Evolutionary conservation across 2,329 filamentous ascomycete species (phyloP), one percentile per base, ranked within the genome.

Genomic region (Geosmithia morbida): DNA sequence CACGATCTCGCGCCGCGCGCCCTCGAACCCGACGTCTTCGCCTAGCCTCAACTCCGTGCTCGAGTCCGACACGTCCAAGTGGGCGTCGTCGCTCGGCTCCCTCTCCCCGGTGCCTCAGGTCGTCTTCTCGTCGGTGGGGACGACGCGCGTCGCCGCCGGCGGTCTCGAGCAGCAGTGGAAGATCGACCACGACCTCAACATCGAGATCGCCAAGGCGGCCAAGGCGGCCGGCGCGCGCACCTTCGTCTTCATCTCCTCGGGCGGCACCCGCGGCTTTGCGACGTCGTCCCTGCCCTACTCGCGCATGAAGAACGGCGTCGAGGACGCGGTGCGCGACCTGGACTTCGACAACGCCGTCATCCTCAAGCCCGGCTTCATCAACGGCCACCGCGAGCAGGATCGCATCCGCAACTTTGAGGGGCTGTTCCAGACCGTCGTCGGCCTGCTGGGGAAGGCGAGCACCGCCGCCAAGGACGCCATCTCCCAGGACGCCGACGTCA

Each of bases 171-270:
- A 81, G 51, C 90, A 96, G 66, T 84, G 87, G 67, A 85, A 85
- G 59, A 85, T 96, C 53, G 90, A 96, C 66, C 78, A 88, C 59
- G 87, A 92, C 58, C 71, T 95, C 43, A 94, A 94, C 64, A 63
- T 94, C 45, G 81, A 83, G 53, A 71, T 94, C 20, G 88, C 86
- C 3, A 74, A 75, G 51, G 80, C 83, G 0, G 87, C 89, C 42
- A 86, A 83, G 59, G 74, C 73, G 3, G 77, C 81, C 1, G 87
- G 87, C 37, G 75, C 78, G 11, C 78, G 78, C 53, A 83, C 82
- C 2, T 94, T 84, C 58, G 81, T 96, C 19, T 80, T 94, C 52
- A 73, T 94, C 48, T 88, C 83, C 1, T 71, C 74, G 19, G 66
- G 56, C 1, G 73, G 74, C 48, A 73, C 67, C 1, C 63, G 69